phyloP scores from a whole-genome alignment of 2,329 filamentous ascomycete species.

The Penicillium sumatraense region DNA sequence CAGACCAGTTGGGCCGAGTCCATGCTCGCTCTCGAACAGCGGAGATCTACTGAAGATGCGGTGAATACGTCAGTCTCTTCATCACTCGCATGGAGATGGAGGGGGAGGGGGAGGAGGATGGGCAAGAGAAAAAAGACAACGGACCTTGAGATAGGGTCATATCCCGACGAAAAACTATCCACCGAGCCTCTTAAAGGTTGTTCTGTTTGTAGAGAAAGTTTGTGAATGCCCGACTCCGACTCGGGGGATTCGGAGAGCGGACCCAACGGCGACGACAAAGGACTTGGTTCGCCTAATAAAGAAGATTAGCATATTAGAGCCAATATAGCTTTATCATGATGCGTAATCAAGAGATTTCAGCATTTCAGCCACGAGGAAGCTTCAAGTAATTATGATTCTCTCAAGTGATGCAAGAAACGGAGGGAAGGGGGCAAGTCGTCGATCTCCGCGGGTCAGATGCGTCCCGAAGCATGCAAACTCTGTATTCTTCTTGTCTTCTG shows the following conservation, averaged over 20 bases:
- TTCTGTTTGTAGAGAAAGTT: constrained; percentile 56
- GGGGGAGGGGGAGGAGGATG: not conserved
- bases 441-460: constrained; percentile 23
- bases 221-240: constrained; percentile 47
- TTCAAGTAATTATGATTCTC: constrained; percentile 19
- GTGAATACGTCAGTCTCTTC: constrained; percentile 15
- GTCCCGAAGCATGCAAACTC: constrained; percentile 11
- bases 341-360: constrained; percentile 5
- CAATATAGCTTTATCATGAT: constrained; percentile 17
- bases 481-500: not conserved
- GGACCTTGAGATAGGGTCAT: constrained; percentile 76
- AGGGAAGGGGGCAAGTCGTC: constrained; percentile 1
- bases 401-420: constrained; percentile 22
- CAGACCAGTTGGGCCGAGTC: constrained; percentile 81
- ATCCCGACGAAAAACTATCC: constrained; percentile 70
- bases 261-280: constrained; percentile 43
- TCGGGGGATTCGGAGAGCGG: constrained; percentile 42
- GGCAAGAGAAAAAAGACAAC: constrained; percentile 31
- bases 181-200: constrained; percentile 74
- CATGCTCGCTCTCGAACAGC: constrained; percentile 87
- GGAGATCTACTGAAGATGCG: constrained; percentile 64
- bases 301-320: constrained; percentile 23
- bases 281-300: constrained; percentile 43
- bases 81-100: not conserved
- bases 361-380: constrained; percentile 17